Conservation (phyloP, 164 flowering plant species). For the Sextonia rubra region DNA sequence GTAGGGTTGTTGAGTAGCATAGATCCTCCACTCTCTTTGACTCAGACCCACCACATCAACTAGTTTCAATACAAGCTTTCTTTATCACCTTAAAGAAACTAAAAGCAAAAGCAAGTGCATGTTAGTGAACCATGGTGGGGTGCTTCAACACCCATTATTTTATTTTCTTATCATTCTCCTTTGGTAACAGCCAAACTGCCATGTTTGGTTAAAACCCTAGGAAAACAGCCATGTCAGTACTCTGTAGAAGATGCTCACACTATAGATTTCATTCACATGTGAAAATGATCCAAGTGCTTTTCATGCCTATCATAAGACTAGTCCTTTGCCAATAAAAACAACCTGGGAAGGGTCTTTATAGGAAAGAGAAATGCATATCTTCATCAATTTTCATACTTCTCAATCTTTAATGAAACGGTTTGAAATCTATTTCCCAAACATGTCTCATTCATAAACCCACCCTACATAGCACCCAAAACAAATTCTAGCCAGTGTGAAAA, state of each 20-base stretch:
- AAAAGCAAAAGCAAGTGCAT: constrained; percentile 6
- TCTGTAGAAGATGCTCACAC: neutral
- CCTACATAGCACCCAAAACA: neutral
- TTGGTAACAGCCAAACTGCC: neutral
- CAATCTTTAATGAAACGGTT: neutral
- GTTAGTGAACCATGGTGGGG: neutral
- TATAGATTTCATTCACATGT: neutral
- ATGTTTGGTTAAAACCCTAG: neutral
- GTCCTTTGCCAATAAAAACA: neutral
- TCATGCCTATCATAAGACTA: neutral
- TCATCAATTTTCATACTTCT: neutral
- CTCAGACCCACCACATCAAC: constrained; percentile 10
- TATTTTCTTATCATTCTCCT: neutral
- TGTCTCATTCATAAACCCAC: neutral
- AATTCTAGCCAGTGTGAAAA: neutral
- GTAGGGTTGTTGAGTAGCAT: constrained; percentile 14
- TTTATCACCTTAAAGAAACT: constrained; percentile 2
- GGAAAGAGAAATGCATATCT: neutral
- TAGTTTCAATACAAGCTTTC: constrained; percentile 1
- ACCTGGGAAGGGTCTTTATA: neutral
- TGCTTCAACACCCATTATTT: neutral
- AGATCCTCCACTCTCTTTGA: constrained; percentile 5
- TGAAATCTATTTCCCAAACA: neutral
- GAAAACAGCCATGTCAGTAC: neutral
- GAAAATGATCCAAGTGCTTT: neutral